A percentile compares a stretch with the other conserved stretches of the same genome.
Evolutionary conservation across 2,329 filamentous ascomycete species (phyloP).

Genomic region (Paecilomyces dactylethromorphus): DNA sequence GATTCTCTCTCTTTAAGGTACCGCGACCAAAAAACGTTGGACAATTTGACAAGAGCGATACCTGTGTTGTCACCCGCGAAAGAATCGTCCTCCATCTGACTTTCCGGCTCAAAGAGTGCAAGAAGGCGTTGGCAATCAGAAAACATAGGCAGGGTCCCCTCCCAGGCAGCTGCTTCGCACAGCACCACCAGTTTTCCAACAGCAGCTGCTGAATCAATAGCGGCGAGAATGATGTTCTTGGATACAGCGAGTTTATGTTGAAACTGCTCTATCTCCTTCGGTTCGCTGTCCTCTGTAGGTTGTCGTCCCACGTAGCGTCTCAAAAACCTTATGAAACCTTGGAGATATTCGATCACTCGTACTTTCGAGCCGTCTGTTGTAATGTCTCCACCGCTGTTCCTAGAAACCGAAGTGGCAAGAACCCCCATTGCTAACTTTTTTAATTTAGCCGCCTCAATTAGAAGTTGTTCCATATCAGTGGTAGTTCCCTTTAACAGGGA

Average conservation of each 20-base stretch:
- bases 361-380: conserved; percentile 3
- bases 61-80: conserved; percentile 16
- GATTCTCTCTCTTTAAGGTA: conserved; percentile 37
- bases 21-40: conserved; percentile 42
- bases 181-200: conserved; percentile 33
- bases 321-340: conserved; percentile 34
- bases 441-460: conserved; percentile 36
- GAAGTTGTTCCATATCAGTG: conserved; percentile 37
- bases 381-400: conserved; percentile 11
- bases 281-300: conserved; percentile 18
- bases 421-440: conserved; percentile 37
- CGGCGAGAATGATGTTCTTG: conserved; percentile 32
- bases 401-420: conserved; percentile 11
- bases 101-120: conserved; percentile 15
- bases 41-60: conserved; percentile 32
- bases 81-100: conserved; percentile 8
- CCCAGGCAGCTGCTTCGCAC: conserved; percentile 31
- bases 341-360: conserved; percentile 29
- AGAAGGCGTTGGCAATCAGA: conserved; percentile 32
- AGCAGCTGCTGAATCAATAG: conserved; percentile 33
- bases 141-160: conserved; percentile 27
- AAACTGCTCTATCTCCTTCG: conserved; percentile 24
- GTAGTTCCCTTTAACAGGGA: conserved; percentile 32
- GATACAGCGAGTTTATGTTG: conserved; percentile 23
- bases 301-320: conserved; percentile 33